Evolutionary conservation across 1,284 basidiomycete species (phyloP).

Genomic region (Malassezia furfur): DNA sequence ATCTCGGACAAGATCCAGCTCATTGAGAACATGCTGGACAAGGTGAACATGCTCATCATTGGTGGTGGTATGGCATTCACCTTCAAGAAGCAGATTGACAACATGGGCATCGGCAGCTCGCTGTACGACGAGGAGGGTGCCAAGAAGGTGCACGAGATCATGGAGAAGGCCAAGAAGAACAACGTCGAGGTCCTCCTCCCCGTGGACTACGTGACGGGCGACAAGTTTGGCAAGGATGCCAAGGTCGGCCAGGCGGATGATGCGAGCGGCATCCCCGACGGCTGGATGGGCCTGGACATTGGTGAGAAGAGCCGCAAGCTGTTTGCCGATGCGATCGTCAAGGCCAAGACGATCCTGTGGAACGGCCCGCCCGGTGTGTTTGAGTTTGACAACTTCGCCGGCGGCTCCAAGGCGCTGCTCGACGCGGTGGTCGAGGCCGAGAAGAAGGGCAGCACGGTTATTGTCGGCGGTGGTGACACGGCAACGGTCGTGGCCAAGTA

Average conservation of each 20-base stretch:
- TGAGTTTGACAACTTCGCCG: slow-evolving; percentile 84
- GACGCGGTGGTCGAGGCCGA: slow-evolving; percentile 81
- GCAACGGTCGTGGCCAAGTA: slow-evolving; percentile 55
- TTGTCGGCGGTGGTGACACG: slow-evolving; percentile 56
- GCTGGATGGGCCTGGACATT: slow-evolving; percentile 79
- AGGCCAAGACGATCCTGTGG: slow-evolving; percentile 95
- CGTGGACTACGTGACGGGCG: slow-evolving; percentile 83
- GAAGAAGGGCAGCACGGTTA: slow-evolving; percentile 76
- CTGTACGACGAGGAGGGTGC: slow-evolving; percentile 86
- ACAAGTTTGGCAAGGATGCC: slow-evolving; percentile 91
- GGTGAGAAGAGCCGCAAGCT: slow-evolving; percentile 63
- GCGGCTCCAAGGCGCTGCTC: slow-evolving; percentile 74
- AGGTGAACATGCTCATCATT: slow-evolving; percentile 93
- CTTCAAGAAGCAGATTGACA: slow-evolving; percentile 88
- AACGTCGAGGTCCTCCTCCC: slow-evolving; percentile 93
- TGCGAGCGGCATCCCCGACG: slow-evolving; percentile 66
- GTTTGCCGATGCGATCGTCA: slow-evolving; percentile 69
- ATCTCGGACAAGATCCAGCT: slow-evolving; percentile 98
- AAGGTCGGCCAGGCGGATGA: slow-evolving; percentile 68
- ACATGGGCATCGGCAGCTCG: slow-evolving; percentile 76
- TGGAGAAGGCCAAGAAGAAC: slow-evolving; percentile 88
- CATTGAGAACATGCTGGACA: slow-evolving; percentile 98
- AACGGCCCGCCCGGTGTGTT: slow-evolving; percentile 95
- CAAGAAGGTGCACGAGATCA: slow-evolving; percentile 70
- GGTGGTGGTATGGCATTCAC: slow-evolving; percentile 99